Base-by-base conservation (phyloP, 495 filamentous ascomycete species). In the Apiosordaria backusii region DNA sequence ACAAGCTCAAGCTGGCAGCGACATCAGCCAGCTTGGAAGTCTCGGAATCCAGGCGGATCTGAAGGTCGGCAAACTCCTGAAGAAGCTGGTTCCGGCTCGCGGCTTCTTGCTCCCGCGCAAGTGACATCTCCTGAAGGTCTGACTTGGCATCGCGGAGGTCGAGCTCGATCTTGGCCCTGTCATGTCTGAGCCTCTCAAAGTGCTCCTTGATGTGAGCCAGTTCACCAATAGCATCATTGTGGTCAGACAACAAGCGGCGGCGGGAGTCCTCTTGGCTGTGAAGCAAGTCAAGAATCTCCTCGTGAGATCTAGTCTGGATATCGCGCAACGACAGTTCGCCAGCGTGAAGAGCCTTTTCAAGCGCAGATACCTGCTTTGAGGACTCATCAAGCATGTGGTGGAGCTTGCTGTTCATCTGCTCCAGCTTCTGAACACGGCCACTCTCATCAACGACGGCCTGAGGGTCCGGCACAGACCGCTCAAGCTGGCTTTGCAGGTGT, bases 341-440 rank as follows among this genome's bases (percentile, higher is more conserved):
- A 26, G 88, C 90, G 52, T 87, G 90, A 60, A 98, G 87, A 50
- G 88, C 91, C 71, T 91, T 91, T 76, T 98, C 95, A 24, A 99
- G 79, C 1, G 90, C 85, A 4, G 95, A 97, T 22, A 97, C 90
- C 78, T 97, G 97, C 82, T 93, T 93, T 7, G 91, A 82, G 2
- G 95, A 97, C 73, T 97, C 92, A 75, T 99, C 95, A 4, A 99
- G 88, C 82, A 96, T 90, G 67, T 97, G 93, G 70, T 99, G 94
- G 18, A 99, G 84, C 62, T 94, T 86, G 75, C 84, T 92, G 77
- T 99, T 99, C 67, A 90, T 95, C 66, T 92, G 89, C 74, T 98
- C 94, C 16, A 99, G 82, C 75, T 97, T 95, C 69, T 96, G 89
- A 70, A 97, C 88, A 0, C 95, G 89, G 63, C 89, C 85, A 68